Evolutionary conservation across 805 yeast genomes (phyloP), one percentile per base, ranked within the genome.

Genomic region (Saccharomycopsis guyanensis): DNA sequence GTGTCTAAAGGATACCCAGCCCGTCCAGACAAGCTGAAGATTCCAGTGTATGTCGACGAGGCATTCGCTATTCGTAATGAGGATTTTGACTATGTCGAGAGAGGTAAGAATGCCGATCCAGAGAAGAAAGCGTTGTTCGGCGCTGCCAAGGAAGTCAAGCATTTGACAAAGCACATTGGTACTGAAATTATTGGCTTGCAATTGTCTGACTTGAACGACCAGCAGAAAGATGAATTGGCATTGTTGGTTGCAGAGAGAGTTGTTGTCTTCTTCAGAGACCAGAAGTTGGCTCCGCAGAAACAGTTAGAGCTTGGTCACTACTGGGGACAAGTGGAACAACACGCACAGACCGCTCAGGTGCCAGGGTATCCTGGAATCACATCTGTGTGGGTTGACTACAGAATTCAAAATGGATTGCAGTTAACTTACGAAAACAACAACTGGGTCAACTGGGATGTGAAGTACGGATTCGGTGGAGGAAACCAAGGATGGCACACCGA

Each of bases 221-320:
- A 64, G 53, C 76, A 71, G 54, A 65, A 55, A 45, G 73, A 71
- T 54, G 74, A 71, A 56, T 61, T 71, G 49, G 76, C 75, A 8
- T 58, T 69, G 18, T 56, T 72, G 39, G 59, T 70, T 40, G 74
- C 75, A 15, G 72, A 69, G 55, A 63, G 76, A 52, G 71, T 65
- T 7, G 75, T 71, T 27, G 76, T 72, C 18, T 71, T 72, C 53
- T 70, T 72, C 65, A 57, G 72, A 46, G 68, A 70, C 51, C 77
- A 72, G 56, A 71, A 71, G 47, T 56, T 72, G 36, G 51, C 66
- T 27, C 71, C 71, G 18, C 65, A 62, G 53, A 62, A 63, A 50
- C 76, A 71, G 56, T 57, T 63, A 46, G 71, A 60, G 37, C 52
- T 72, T n/a, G 77, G 76, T 38, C 52, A 67, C 22, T 70, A 71